Conservation (phyloP, 495 filamentous ascomycete genomes). For the Penicillium dipodomyicola region DNA sequence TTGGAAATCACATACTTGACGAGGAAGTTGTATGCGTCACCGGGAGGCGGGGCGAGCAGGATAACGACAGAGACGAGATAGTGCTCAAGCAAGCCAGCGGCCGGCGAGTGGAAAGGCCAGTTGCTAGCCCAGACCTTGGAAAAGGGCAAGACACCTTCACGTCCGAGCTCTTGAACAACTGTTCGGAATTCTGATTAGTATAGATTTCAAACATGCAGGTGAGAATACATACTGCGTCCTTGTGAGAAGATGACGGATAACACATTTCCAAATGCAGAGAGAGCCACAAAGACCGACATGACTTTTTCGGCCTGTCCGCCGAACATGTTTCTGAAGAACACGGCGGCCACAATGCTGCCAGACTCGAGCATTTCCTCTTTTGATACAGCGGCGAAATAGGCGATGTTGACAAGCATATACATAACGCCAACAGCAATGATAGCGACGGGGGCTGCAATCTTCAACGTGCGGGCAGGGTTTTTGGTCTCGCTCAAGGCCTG, state of each 20-base stretch:
- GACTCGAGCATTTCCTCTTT: conserved; percentile 60
- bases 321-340: conserved; percentile 68
- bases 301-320: conserved; percentile 55
- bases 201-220: neutral
- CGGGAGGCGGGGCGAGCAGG: conserved; percentile 61
- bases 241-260: conserved; percentile 68
- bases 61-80: conserved; percentile 59
- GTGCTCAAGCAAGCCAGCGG: conserved; percentile 61
- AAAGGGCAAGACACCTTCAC: conserved; percentile 62
- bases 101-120: conserved; percentile 59
- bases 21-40: conserved; percentile 64
- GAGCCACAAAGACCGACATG: conserved; percentile 67
- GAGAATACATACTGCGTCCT: conserved; percentile 46
- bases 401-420: conserved; percentile 69
- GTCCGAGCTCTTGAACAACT: conserved; percentile 63
- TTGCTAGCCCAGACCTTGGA: conserved; percentile 64
- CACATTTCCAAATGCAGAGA: conserved; percentile 72
- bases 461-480: conserved; percentile 61
- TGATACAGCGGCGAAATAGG: conserved; percentile 68
- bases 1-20: conserved; percentile 47
- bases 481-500: conserved; percentile 61
- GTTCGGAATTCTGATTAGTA: conserved; percentile 2
- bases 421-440: conserved; percentile 59
- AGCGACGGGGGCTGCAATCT: conserved; percentile 62
- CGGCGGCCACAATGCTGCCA: conserved; percentile 58